Evolutionary conservation across 441 rosid species (phyloP), one percentile per base, ranked within the genome.

Genomic region (Dalechampia spathulata): DNA sequence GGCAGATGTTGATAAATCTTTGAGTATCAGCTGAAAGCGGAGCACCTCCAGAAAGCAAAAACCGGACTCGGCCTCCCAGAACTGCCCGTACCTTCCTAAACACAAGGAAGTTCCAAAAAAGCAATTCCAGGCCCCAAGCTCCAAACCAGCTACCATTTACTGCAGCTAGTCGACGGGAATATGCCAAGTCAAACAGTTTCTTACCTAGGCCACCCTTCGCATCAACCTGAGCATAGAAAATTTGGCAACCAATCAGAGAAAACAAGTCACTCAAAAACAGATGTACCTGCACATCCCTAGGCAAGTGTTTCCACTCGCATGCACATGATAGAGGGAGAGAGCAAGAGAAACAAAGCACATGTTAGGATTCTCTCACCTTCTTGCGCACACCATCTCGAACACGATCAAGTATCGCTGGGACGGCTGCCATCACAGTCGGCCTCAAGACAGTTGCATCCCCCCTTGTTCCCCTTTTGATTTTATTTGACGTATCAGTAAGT

Each of bases 31-130:
- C 85, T 63, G 96, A 87, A 69, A 94, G 85, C 49, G 99, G 99
- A 61, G 99, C 98, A 69, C 99, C 99, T n/a, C 99, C 99, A 47
- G 98, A 94, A 57, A 94, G 88, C 75, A 94, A 65, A 74, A 87
- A 94, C 19, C 99, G 96, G 55, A 90, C 70, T 36, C 71, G 85
- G 58, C 99, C 95, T 67, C 98, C 99, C 70, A 94, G 61, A 62
- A 87, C 69, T 39, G 98, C 96, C 60, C 70, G 78, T 64, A 94
- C 89, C 77, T 87, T 87, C 59, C 72, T 71, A 60, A 93, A 93
- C 61, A 93, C 97, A 65, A 90, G 79, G 65, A 85, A 51, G 71
- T 85, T 74, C 99, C 99, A 93, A 9, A 93, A 61, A 60, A 85
- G 66, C 81, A 71, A 71, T 70, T 94, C 98, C 54, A 87, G 68